Conservation (phyloP, 257 asterid genomes). For the Misopates orontium region DNA sequence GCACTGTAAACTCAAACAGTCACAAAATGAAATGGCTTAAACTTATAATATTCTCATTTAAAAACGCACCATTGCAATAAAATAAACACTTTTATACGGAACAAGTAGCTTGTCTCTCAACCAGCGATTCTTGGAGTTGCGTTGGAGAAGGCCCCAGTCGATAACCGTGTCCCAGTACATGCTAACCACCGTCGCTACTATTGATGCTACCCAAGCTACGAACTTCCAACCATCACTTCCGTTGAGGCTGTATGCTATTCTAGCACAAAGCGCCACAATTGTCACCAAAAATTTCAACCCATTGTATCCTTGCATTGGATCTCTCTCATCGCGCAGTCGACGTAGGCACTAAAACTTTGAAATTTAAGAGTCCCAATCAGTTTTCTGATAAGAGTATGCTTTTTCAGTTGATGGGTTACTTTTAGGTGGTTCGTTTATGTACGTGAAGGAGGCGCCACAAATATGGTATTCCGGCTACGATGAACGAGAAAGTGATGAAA, state of each 20-base stretch:
- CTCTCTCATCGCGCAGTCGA: constrained; percentile 54
- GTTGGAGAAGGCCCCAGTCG: constrained; percentile 68
- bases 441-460: constrained; percentile 60
- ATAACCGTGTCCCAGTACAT: constrained; percentile 56
- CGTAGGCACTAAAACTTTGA: constrained; percentile 43
- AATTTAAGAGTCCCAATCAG: background rate
- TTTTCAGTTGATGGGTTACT: background rate
- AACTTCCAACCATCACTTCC: constrained; percentile 37
- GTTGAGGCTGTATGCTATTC: constrained; percentile 44
- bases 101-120: constrained; percentile 69
- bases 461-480: constrained; percentile 50
- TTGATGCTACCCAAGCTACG: constrained; percentile 42
- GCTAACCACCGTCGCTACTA: constrained; percentile 40
- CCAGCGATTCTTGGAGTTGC: constrained; percentile 45
- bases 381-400: background rate
- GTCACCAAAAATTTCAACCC: constrained; percentile 49
- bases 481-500: constrained; percentile 46
- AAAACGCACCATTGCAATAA: constrained; percentile 51
- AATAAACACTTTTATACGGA: constrained; percentile 50
- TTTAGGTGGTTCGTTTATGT: background rate
- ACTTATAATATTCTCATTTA: background rate
- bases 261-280: constrained; percentile 46
- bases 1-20: background rate
- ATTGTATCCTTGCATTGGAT: constrained; percentile 50
- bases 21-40: background rate